Base-by-base conservation (phyloP, 306 rosid genomes). In the Hippophae tibetana region DNA sequence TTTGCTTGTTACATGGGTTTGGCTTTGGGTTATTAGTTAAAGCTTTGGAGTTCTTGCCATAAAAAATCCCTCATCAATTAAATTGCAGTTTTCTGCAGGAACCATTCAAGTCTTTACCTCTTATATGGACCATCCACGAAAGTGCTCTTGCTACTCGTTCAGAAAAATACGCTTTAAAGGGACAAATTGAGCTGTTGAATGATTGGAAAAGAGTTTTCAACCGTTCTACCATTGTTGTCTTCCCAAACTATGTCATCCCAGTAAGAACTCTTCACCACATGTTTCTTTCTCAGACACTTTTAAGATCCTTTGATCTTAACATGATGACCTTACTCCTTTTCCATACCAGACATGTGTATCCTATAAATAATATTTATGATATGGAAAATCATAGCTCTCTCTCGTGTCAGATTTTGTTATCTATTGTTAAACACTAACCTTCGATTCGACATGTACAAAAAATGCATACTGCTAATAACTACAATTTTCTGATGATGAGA, bases 21-120 rank as follows among this genome's bases (percentile, higher is more conserved):
- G 23, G 26, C 54, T 45, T 47, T 54, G 52, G 42, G 47, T 38
- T 13, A 25, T 50, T 57, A 51, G 42, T 26, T 48, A 27, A 27
- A 11, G 44, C 68, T 71, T 66, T 41, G 45, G 50, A 5, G 40
- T 43, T 69, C 62, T 12, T 65, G 27, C 47, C 60, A 41, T 25
- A 61, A 52, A 54, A 56, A 52, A 57, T 26, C 73, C 65, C 69
- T 27, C 73, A 42, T 59, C 73, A 79, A 65, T 70, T 70, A 63
- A 68, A 67, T 76, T 64, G 62, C 97, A 93, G 99, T 69, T 86
- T 88, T 81, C 58, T 84, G 81, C 97, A 81, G 90, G 99, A 93
- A 73, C 99, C 99, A 68, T 93, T 93, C 86, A 88, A 82, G 79
- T 80, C 95, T 61, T 42, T 93, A 68, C 94, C 99, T 62, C 76